Base-by-base conservation (phyloP, 2,329 filamentous ascomycete genomes). In the Claviceps pazoutovae region DNA sequence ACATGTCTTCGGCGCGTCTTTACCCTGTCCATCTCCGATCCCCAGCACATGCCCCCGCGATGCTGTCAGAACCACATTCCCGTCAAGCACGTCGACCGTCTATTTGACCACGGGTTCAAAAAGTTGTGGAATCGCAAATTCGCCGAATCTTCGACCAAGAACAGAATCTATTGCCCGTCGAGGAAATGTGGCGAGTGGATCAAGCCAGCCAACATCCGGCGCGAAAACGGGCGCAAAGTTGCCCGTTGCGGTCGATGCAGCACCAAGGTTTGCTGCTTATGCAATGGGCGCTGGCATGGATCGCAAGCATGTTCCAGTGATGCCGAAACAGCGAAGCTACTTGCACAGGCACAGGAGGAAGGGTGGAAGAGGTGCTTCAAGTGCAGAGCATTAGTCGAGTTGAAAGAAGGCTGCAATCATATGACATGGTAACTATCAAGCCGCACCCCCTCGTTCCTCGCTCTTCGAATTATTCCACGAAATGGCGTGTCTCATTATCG, bases 361-460 rank as follows among this genome's bases (percentile, higher is more conserved):
- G 84, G 84, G 23, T 90, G 84, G 83, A 83, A 87, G 64, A 74
- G 80, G 46, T 95, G 88, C 64, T 83, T 82, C 62, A 81, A 74
- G 56, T 95, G 89, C 68, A 79, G 76, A 56, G 73, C 78, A 41
- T 75, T 86, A 71, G 84, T 94, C 45, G 86, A 94, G 65, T 70
- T 88, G 48, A 84, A 84, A 58, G 86, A 91, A 65, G 88, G 88
- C 45, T 89, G 85, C 66, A 90, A 91, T 67, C 88, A 91, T 64
- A 91, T 94, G 80, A 88, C 81, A 30, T 95, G 88, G 83, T 86
- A 72, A 68, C 79, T 14, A 26, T 2, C 38, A 41, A 41, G 16
- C 38, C 7, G n/a, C 38, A 16, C 14, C n/a, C 26, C 9, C 14
- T 36, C 17, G 19, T 3, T 11, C 44, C 19, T 13, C 21, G 4